These are phyloP conservation scores for Leonotis leonurus DNA, from an alignment of 257 asterid genomes.

Conservation along the genomic window DNA sequence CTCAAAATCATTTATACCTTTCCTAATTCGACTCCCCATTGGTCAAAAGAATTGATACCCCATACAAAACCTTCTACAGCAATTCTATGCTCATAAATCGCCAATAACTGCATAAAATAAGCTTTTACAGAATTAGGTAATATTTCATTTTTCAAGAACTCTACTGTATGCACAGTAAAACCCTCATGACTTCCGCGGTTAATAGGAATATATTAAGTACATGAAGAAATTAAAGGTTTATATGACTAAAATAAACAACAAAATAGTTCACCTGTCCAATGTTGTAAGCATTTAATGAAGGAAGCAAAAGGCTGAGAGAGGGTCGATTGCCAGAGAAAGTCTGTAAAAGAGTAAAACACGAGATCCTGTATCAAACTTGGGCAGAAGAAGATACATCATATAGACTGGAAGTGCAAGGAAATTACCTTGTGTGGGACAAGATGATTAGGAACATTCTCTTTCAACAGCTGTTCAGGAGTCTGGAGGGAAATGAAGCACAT, in stretches of 20 bases:
- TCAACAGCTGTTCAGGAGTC: conserved; percentile 78
- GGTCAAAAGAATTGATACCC: conserved; percentile 98
- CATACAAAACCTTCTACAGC: conserved; percentile 96
- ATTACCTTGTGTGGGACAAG: conserved; percentile 89
- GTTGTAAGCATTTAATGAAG: conserved; percentile 83
- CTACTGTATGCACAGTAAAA: neutral
- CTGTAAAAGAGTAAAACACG: conserved; percentile 33
- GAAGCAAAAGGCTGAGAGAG: conserved; percentile 87
- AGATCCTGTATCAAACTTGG: conserved; percentile 15
- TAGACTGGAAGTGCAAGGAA: conserved; percentile 9
- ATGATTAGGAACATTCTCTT: conserved; percentile 71
- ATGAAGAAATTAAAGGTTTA: neutral
- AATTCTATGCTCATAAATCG: conserved; percentile 88
- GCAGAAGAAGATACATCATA: conserved; percentile 15
- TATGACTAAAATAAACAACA: conserved; percentile 7
- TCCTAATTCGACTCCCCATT: conserved; percentile 99
- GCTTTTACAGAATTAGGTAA: conserved; percentile 4
- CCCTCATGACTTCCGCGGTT: neutral
- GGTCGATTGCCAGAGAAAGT: conserved; percentile 97
- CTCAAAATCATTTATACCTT: conserved; percentile 42
- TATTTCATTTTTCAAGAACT: neutral
- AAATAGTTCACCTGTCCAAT: conserved; percentile 70
- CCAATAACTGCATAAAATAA: conserved; percentile 65
- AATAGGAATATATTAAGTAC: neutral
- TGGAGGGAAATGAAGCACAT: conserved; percentile 36